Evolutionary conservation across 345 rosid genomes (phyloP), one percentile per base, ranked within the genome.

Genomic region (Jatropha curcas): DNA sequence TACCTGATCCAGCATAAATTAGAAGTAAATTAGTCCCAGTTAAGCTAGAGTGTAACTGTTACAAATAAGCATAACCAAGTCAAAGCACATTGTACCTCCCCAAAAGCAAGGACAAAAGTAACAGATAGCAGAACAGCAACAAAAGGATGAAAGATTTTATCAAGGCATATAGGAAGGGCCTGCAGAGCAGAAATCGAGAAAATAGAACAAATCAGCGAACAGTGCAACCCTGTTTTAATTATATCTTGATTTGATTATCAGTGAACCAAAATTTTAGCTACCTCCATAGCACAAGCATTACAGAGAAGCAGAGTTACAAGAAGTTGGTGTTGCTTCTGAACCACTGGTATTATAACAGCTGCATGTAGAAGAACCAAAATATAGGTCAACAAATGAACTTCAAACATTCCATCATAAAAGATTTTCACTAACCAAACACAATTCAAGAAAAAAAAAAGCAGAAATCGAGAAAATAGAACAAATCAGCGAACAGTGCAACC

Each of bases 271-370:
- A 5, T 43, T 20, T 24, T 4, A 53, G 19, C 0, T 45, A 76
- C 79, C 81, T 77, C 81, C 81, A 77, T 77, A 14, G 81, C 77
- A 77, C 73, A 67, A 60, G 81, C 81, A 63, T 77, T 77, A 43
- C 81, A 77, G 4, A 72, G 60, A 41, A 77, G 81, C 55, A 77
- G 73, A 5, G 81, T 77, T 33, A 77, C 81, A 19, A 77, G 81
- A 52, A 77, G 76, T 48, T 77, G 81, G 55, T 77, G 81, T 43
- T 77, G 81, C 76, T 77, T 77, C 65, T 77, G 62, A 16, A 77
- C 74, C 56, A 77, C 81, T 2, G 81, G 81, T 24, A 77, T 27
- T 17, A 77, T 77, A 37, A 9, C 52, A 60, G 81, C 81, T 77
- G 69, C 51, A 53, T 0, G 20, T 20, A 12, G 16, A 48, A 19